A percentile compares a stretch with the other conserved stretches of the same genome.
phyloP scores from a whole-genome alignment of 495 filamentous ascomycete species.

The Trichoderma reesei region DNA sequence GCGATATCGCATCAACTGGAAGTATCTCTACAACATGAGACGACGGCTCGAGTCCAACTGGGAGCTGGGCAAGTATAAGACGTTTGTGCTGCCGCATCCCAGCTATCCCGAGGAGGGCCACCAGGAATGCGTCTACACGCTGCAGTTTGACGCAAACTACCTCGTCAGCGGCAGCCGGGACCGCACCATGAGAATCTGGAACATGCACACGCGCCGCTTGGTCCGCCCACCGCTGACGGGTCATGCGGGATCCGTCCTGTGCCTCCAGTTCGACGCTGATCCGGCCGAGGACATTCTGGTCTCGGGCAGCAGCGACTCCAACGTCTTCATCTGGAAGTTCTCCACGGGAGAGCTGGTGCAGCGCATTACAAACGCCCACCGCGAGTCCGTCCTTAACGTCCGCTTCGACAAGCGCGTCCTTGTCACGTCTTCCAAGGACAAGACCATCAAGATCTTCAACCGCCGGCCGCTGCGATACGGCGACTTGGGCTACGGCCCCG shows the following conservation, averaged over 20 bases:
- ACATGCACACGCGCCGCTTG: conserved; percentile 70
- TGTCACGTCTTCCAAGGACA: conserved; percentile 95
- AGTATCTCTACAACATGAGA: conserved; percentile 82
- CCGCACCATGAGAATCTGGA: conserved; percentile 80
- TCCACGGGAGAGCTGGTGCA: conserved; percentile 76
- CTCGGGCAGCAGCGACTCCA: conserved; percentile 83
- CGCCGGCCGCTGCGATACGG: conserved; percentile 57
- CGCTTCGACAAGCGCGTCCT: conserved; percentile 84
- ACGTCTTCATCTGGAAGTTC: conserved; percentile 86
- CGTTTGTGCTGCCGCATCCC: conserved; percentile 85
- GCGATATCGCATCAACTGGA: conserved; percentile 61
- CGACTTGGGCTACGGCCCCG: conserved; percentile 50
- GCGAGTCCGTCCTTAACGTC: conserved; percentile 90
- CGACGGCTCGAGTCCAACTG: conserved; percentile 83
- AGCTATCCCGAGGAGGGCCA: conserved; percentile 75
- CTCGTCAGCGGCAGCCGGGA: conserved; percentile 93
- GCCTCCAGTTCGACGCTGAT: conserved; percentile 91
- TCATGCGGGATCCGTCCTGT: conserved; percentile 81
- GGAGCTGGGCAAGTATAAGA: conserved; percentile 68
- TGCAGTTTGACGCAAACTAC: conserved; percentile 76
- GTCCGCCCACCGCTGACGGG: conserved; percentile 59
- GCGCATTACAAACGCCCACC: conserved; percentile 63
- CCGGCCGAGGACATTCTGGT: conserved; percentile 85
- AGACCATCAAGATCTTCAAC: conserved; percentile 91
- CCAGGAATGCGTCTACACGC: conserved; percentile 86